These are phyloP conservation scores for Chlorella sorokiniana DNA, from an alignment of 139 green algal species.

Conservation along the genomic window DNA sequence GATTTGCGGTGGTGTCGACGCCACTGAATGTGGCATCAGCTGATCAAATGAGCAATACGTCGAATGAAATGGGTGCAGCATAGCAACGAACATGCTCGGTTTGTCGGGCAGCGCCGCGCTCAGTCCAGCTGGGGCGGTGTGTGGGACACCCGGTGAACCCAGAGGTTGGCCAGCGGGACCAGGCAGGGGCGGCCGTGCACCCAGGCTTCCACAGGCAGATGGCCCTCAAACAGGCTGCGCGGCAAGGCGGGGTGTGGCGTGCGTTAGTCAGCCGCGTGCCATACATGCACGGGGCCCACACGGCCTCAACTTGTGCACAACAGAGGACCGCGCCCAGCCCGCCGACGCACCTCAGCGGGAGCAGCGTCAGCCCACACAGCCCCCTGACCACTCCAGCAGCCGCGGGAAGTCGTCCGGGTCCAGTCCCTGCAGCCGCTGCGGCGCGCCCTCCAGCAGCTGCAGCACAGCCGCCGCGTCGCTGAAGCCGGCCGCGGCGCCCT, in stretches of 20 bases:
- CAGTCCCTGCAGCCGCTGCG: neutral
- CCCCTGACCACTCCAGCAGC: conserved; percentile 30
- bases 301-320: neutral
- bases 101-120: no score
- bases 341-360: conserved; percentile 14
- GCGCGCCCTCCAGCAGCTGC: neutral
- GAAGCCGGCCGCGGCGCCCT: neutral
- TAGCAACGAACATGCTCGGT: no score
- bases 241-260: neutral
- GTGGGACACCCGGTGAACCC: conserved; percentile 7
- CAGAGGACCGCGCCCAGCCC: neutral
- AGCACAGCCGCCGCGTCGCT: neutral
- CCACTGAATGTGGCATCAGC: no score
- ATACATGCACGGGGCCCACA: neutral
- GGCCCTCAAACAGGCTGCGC: conserved; percentile 20
- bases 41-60: no score
- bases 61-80: no score
- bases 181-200: conserved; percentile 17
- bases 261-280: no score
- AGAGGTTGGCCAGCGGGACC: conserved; percentile 30
- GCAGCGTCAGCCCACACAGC: conserved; percentile 22
- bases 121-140: conserved; percentile 23
- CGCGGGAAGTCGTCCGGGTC: conserved; percentile 30
- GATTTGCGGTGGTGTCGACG: no score
- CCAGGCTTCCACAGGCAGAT: neutral